These are phyloP conservation scores for Anthoceros angustus DNA, from an alignment of 225 moss, liverwort and hornwort species.

Conservation along the genomic window DNA sequence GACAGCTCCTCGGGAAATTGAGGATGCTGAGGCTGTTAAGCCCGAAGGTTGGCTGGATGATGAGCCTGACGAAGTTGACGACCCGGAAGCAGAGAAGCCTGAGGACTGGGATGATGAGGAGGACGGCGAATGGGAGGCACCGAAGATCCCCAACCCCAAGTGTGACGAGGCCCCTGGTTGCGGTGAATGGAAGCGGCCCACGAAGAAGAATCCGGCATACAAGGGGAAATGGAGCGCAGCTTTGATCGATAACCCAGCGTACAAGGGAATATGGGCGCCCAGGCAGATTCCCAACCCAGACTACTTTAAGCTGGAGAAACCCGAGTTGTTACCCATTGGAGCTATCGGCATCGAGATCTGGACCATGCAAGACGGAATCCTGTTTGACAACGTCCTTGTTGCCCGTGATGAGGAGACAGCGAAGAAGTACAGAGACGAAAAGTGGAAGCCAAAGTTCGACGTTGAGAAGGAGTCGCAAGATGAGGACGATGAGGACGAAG, in stretches of 20 bases:
- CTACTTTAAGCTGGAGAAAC: constrained; percentile 27
- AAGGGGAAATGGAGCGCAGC: constrained; percentile 68
- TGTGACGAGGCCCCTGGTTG: constrained; percentile 53
- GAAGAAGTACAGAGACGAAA: constrained; percentile 23
- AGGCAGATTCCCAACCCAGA: constrained; percentile 49
- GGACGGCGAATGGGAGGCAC: constrained; percentile 56
- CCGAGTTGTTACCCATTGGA: constrained; percentile 44
- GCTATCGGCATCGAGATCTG: constrained; percentile 78
- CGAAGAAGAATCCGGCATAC: constrained; percentile 41
- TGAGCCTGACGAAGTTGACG: constrained; percentile 56
- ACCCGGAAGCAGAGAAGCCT: constrained; percentile 34
- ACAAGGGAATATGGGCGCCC: constrained; percentile 47
- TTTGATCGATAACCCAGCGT: constrained; percentile 47
- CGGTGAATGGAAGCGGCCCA: constrained; percentile 42
- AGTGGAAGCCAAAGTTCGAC: constrained; percentile 40
- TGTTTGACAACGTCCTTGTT: constrained; percentile 69
- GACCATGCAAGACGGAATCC: constrained; percentile 67
- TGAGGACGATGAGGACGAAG: constrained; percentile 14
- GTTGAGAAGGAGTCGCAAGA: constrained; percentile 29
- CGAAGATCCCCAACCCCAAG: constrained; percentile 47
- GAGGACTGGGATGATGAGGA: constrained; percentile 57
- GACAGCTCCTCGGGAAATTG: constrained; percentile 55
- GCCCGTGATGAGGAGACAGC: constrained; percentile 53
- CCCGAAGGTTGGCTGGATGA: constrained; percentile 79
- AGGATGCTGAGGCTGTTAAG: constrained; percentile 56